Evolutionary conservation across 139 green algal species (phyloP).

Genomic region (Zygnema circumcarinatum): DNA sequence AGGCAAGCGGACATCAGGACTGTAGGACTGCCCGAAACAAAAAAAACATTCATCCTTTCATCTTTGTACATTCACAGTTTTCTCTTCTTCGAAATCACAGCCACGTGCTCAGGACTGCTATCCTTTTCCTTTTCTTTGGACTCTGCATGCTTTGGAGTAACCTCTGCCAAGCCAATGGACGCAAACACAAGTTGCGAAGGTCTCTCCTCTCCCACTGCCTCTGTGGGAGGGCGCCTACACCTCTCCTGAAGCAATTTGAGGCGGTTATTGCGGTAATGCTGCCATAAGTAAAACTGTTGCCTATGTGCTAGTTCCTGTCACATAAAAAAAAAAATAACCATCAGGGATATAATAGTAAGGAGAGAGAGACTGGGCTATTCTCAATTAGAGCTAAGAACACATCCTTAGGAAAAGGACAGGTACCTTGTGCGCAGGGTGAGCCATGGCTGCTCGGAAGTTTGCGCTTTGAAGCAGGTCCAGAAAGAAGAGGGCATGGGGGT

Average conservation of each 20-base stretch:
- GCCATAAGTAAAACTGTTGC: constrained; percentile 81
- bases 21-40: too few species aligned
- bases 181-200: not conserved
- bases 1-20: too few species aligned
- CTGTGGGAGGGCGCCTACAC: not conserved
- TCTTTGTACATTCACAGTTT: too few species aligned
- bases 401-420: constrained; percentile 10
- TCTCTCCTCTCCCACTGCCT: not conserved
- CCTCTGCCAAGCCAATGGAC: not conserved
- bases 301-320: constrained; percentile 79
- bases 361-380: not conserved
- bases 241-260: constrained; percentile 54
- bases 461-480: constrained; percentile 83
- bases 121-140: not conserved
- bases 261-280: constrained; percentile 74
- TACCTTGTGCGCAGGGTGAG: constrained; percentile 61
- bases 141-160: not conserved
- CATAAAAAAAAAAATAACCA: not conserved
- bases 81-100: too few species aligned
- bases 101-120: too few species aligned
- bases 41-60: too few species aligned
- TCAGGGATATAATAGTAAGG: not conserved
- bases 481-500: constrained; percentile 87
- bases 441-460: constrained; percentile 80
- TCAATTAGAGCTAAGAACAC: not conserved